Evolutionary conservation across 2,329 filamentous ascomycete genomes (phyloP).

Genomic region (Fusarium foetens): DNA sequence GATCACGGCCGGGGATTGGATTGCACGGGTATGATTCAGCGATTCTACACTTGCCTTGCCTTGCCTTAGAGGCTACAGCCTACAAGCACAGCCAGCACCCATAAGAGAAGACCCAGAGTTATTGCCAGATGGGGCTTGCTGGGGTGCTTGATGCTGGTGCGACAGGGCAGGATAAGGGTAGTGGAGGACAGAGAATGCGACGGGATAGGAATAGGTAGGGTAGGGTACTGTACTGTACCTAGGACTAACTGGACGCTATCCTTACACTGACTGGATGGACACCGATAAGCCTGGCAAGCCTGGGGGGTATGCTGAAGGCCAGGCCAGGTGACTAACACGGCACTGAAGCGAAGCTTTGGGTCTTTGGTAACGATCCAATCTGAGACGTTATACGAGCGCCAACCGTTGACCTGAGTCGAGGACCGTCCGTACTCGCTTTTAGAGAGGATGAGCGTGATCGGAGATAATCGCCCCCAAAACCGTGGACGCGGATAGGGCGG

Average conservation of each 20-base stretch:
- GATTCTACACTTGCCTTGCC: slow-evolving; percentile 17
- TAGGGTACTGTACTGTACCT: slow-evolving; percentile 5
- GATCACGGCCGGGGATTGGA: slow-evolving; percentile 32
- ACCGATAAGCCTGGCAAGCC: slow-evolving; percentile 1
- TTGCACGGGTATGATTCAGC: slow-evolving; percentile 28
- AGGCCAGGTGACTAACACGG: slow-evolving; percentile 46
- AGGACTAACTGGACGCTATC: slow-evolving; percentile 1
- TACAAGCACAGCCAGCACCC: slow-evolving; percentile 18
- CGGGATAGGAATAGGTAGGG: slow-evolving; percentile 24
- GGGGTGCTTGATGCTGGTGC: slow-evolving; percentile 31
- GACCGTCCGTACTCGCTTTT: not conserved
- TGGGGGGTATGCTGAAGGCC: slow-evolving; percentile 2
- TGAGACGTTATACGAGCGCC: slow-evolving; percentile 37
- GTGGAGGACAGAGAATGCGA: slow-evolving; percentile 21
- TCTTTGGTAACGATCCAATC: slow-evolving; percentile 26
- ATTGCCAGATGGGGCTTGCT: slow-evolving; percentile 18
- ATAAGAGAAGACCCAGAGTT: not conserved
- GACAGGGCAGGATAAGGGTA: slow-evolving; percentile 35
- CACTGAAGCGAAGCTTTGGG: slow-evolving; percentile 21
- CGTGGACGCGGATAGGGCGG: slow-evolving; percentile 36
- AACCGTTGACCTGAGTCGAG: slow-evolving; percentile 36
- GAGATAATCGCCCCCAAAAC: slow-evolving; percentile 18
- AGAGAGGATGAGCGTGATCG: slow-evolving; percentile 36
- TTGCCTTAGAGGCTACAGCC: slow-evolving; percentile 10
- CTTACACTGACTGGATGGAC: slow-evolving; percentile 13